These are phyloP conservation scores for Gastrolobium villosum DNA, from an alignment of 306 rosid species.

Conservation along the genomic window DNA sequence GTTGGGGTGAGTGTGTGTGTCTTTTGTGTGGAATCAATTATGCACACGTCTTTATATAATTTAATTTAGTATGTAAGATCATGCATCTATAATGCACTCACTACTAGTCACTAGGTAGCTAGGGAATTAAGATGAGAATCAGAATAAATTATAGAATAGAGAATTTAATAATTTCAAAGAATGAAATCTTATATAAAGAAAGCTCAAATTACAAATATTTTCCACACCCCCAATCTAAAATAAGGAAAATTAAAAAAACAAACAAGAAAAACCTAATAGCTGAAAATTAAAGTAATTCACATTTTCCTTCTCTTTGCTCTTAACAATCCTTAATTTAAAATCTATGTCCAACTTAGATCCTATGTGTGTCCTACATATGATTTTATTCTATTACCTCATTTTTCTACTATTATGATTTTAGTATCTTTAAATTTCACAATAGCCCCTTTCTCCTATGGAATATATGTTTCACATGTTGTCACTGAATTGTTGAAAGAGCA, in stretches of 20 bases:
- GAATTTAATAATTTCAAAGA: conserved; percentile 60
- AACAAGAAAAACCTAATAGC: conserved; percentile 45
- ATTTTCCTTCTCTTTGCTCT: conserved; percentile 47
- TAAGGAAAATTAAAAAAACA: conserved; percentile 39
- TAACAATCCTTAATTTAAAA: conserved; percentile 48
- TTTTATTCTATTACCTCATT: conserved; percentile 42
- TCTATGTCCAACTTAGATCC: conserved; percentile 53
- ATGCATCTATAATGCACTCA: conserved; percentile 58
- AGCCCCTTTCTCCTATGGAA: background rate
- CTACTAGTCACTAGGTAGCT: conserved; percentile 15
- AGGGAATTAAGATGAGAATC: conserved; percentile 42
- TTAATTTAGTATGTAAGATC: conserved; percentile 44
- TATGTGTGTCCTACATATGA: conserved; percentile 55
- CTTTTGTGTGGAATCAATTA: conserved; percentile 83
- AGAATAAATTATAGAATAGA: background rate
- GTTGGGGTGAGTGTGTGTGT: conserved; percentile 18
- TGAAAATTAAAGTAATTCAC: conserved; percentile 57
- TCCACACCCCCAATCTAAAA: conserved; percentile 56
- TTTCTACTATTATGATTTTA: conserved; percentile 17
- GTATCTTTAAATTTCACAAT: conserved; percentile 43
- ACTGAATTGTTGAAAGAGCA: conserved; percentile 69
- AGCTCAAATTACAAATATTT: conserved; percentile 62
- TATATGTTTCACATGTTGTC: conserved; percentile 46
- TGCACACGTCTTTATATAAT: conserved; percentile 49
- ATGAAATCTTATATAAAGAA: conserved; percentile 55